Conservation (phyloP, 805 yeast species). For the Wickerhamiella shivajii region DNA sequence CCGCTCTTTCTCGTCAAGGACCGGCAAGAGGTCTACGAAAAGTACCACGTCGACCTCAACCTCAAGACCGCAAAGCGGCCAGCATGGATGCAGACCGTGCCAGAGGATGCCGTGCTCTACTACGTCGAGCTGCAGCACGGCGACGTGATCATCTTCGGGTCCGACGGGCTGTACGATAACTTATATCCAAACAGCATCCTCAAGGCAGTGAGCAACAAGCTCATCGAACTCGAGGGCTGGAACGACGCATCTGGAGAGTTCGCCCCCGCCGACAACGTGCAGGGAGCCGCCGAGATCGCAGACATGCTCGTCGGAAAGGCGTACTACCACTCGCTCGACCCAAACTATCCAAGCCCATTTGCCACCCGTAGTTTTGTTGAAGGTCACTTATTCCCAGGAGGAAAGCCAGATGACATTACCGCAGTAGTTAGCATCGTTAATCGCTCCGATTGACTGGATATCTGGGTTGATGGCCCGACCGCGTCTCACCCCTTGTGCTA, state of each 20-base stretch:
- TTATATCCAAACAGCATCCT: constrained; percentile 59
- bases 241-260: constrained; percentile 18
- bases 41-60: constrained; percentile 2
- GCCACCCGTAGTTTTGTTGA: constrained; percentile 54
- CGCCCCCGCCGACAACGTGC: constrained; percentile 14
- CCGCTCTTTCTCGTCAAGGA: constrained; percentile 35
- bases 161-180: constrained; percentile 91
- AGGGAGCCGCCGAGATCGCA: constrained; percentile 34
- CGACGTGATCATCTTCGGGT: constrained; percentile 73
- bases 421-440: constrained; percentile 54
- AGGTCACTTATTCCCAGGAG: constrained; percentile 66
- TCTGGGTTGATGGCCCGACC: no score
- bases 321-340: constrained; percentile 53
- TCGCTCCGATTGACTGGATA: no score
- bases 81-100: constrained; percentile 45
- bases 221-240: constrained; percentile 26
- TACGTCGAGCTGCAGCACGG: constrained; percentile 48
- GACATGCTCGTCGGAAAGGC: constrained; percentile 50
- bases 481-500: no score
- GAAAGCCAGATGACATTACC: constrained; percentile 92
- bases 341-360: constrained; percentile 68
- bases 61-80: constrained; percentile 5
- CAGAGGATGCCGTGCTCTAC: constrained; percentile 53
- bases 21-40: neutral
- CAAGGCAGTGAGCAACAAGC: constrained; percentile 43